Base-by-base conservation (phyloP, 495 filamentous ascomycete species). In the Choiromyces venosus region DNA sequence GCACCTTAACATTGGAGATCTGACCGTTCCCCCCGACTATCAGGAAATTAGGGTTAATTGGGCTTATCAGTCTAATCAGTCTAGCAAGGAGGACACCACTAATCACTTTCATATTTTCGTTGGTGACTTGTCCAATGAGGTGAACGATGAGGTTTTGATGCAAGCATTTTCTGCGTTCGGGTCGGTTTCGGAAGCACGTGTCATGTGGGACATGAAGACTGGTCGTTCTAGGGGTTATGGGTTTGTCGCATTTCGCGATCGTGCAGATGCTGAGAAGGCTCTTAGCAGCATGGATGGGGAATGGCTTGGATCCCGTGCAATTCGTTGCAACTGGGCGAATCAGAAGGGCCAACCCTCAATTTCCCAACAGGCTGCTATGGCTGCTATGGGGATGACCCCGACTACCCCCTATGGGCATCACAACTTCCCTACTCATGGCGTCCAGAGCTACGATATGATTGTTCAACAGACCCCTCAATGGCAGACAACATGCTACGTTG, bases 171-270 rank as follows among this genome's bases (percentile, higher is more conserved):
- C 92, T 56, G 94, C 94, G 46, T 99, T 98, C 83, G 95, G 95
- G 16, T 91, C 89, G 4, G 94, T 99, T 42, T 98, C 96, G n/a
- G 95, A 99, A 84, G 95, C 95, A 72, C 93, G 95, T 75, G 95
- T 99, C 72, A 99, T 99, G 95, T 99, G 95, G 95, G 95, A 99
- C 82, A 99, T 99, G 95, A 99, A 99, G 87, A 99, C 95, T 56
- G 95, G 95, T 72, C 91, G 95, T 71, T 98, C 95, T 67, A 91
- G 95, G 76, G 95, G 95, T 67, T 99, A 99, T 80, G 95, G 95
- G 6, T 99, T 99, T 78, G 95, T 99, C 73, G 96, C 95, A 64
- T 99, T 97, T 88, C 91, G 95, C 71, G 95, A 99, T 33, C 93
- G 94, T 68, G 84, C 86, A 1, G 96, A 99, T 80, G 95, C 95